Evolutionary conservation across 257 asterid genomes (phyloP).

Genomic region (Salvia rosmarinus): DNA sequence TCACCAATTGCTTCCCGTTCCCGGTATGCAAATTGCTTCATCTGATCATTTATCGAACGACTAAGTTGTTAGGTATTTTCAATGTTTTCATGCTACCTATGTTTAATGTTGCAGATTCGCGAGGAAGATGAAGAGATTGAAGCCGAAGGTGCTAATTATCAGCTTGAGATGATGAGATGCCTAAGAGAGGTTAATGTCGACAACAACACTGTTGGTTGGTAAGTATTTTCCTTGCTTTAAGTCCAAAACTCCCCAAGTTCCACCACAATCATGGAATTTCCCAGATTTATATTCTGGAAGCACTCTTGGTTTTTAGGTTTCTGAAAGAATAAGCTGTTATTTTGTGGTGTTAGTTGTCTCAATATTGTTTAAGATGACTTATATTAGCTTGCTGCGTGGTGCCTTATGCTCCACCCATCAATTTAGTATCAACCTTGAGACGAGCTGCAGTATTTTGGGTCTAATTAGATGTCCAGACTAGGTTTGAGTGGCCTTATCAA

Average conservation of each 20-base stretch:
- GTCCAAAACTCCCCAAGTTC: not conserved
- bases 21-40: slow-evolving; percentile 59
- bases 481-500: not conserved
- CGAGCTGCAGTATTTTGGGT: not conserved
- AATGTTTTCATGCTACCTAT: not conserved
- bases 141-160: slow-evolving; percentile 97
- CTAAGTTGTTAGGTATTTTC: too few relatives aligned
- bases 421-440: not conserved
- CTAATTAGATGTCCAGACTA: not conserved
- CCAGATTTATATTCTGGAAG: not conserved
- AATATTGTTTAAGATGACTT: not conserved
- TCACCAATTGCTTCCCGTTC: slow-evolving; percentile 94
- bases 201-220: slow-evolving; percentile 98
- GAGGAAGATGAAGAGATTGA: slow-evolving; percentile 98
- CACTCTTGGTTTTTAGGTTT: not conserved
- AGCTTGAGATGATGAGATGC: slow-evolving; percentile 99
- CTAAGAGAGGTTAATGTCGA: slow-evolving; percentile 97
- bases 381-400: slow-evolving; percentile 1
- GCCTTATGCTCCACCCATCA: not conserved
- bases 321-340: not conserved
- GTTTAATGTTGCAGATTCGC: slow-evolving; percentile 54
- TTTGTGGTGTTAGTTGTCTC: not conserved
- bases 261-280: not conserved
- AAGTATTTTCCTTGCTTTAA: slow-evolving; percentile 29
- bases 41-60: not conserved